phyloP scores from a whole-genome alignment of 202 grass and related monocot genomes.

The Carex arenaria region DNA sequence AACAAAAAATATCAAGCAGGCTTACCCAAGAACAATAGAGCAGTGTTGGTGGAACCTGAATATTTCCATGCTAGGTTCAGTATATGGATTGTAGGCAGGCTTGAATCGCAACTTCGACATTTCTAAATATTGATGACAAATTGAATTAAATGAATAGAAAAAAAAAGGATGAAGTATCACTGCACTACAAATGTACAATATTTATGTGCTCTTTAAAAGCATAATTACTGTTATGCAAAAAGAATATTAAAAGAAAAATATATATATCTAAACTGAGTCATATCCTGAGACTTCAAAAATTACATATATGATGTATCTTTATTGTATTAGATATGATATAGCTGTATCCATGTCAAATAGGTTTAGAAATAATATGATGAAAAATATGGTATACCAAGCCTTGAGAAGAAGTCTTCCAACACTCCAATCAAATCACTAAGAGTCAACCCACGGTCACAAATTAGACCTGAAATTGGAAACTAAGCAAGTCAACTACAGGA shows the following conservation, averaged over 20 bases:
- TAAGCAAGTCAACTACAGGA: constrained; percentile 1
- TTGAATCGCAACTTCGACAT: constrained; percentile 90
- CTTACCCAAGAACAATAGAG: constrained; percentile 17
- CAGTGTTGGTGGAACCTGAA: constrained; percentile 44
- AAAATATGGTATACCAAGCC: constrained; percentile 44
- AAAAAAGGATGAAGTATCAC: background rate
- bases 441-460: constrained; percentile 87
- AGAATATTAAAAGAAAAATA: no score
- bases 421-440: constrained; percentile 91
- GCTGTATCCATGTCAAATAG: no score
- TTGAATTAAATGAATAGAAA: background rate
- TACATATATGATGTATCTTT: background rate
- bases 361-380: background rate
- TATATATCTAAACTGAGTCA: no score
- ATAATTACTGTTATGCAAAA: no score
- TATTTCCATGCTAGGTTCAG: constrained; percentile 95
- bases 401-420: constrained; percentile 89
- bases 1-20: background rate
- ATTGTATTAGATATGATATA: no score
- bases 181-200: background rate
- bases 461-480: constrained; percentile 55
- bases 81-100: constrained; percentile 90
- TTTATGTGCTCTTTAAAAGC: no score
- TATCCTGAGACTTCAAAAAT: no score
- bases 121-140: constrained; percentile 34